Evolutionary conservation across 2,329 filamentous ascomycete genomes (phyloP).

Genomic region (Pestalotiopsis sp.): DNA sequence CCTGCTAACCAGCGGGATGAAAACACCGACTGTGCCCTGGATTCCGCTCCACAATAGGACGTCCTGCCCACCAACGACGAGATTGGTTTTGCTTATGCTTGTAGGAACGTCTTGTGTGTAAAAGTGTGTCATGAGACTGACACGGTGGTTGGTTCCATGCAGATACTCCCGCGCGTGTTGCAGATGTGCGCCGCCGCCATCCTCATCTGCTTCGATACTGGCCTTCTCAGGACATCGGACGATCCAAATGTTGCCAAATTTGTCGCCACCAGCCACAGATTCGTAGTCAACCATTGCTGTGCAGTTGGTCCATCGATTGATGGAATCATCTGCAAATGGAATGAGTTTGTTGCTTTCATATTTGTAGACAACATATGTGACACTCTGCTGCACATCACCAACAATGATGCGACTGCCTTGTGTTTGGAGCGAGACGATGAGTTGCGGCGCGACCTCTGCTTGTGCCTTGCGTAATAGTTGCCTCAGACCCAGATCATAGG

Average conservation of each 20-base stretch:
- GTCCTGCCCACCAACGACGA: conserved; percentile 90
- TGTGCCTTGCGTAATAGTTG: conserved; percentile 92
- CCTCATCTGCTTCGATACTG: conserved; percentile 88
- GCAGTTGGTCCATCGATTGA: conserved; percentile 87
- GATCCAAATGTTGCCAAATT: conserved; percentile 96
- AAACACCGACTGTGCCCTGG: conserved; percentile 89
- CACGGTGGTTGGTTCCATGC: conserved; percentile 81
- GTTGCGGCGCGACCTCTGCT: conserved; percentile 72
- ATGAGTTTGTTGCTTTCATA: conserved; percentile 87
- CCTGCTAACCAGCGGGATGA: conserved; percentile 87
- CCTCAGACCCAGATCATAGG: conserved; percentile 92
- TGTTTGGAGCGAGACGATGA: conserved; percentile 87
- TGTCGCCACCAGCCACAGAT: conserved; percentile 90
- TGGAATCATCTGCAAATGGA: conserved; percentile 87
- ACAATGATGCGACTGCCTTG: conserved; percentile 91
- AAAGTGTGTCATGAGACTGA: conserved; percentile 84
- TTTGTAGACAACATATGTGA: conserved; percentile 94
- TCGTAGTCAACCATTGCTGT: conserved; percentile 97
- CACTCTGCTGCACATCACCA: conserved; percentile 84
- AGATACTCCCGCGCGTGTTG: conserved; percentile 87
- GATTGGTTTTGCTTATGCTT: conserved; percentile 81
- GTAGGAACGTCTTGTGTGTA: conserved; percentile 92
- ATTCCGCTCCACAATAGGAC: conserved; percentile 91
- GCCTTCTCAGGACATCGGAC: conserved; percentile 83
- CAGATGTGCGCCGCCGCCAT: conserved; percentile 87